A percentile compares a stretch with the other conserved stretches of the same genome.
Conservation (phyloP, 805 yeast species). For the Suhomyces prunicola region DNA sequence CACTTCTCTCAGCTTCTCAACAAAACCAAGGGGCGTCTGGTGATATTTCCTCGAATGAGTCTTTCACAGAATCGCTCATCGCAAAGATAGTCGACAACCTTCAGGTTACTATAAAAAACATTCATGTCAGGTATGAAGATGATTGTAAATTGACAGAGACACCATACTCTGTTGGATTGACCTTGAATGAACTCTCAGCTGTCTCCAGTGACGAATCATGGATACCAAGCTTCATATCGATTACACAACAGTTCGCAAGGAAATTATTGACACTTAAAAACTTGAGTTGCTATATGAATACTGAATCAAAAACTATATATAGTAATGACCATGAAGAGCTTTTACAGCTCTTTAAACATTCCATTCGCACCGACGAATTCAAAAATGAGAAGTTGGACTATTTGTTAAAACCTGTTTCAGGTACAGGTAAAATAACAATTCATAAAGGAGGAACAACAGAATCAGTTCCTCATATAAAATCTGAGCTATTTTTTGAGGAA, state of each 20-base stretch:
- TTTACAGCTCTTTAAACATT: constrained; percentile 44
- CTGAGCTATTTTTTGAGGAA: constrained; percentile 80
- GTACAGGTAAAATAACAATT: constrained; percentile 76
- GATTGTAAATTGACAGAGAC: constrained; percentile 60
- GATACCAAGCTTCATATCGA: constrained; percentile 81
- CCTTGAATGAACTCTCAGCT: constrained; percentile 84
- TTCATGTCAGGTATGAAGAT: constrained; percentile 92
- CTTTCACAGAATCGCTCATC: constrained; percentile 81
- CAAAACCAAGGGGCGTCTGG: constrained; percentile 26
- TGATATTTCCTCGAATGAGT: constrained; percentile 57
- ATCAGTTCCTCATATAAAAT: constrained; percentile 61
- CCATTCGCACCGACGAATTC: constrained; percentile 32
- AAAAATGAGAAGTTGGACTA: constrained; percentile 39
- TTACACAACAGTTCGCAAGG: constrained; percentile 61
- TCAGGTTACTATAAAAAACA: constrained; percentile 85
- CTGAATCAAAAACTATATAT: constrained; percentile 42
- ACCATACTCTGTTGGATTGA: constrained; percentile 81
- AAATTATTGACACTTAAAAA: constrained; percentile 74
- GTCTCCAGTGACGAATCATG: constrained; percentile 83
- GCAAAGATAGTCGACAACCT: constrained; percentile 91
- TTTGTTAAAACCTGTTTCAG: constrained; percentile 83
- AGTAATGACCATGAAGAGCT: constrained; percentile 48
- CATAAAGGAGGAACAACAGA: constrained; percentile 78
- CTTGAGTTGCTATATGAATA: constrained; percentile 81
- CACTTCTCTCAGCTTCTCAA: constrained; percentile 49